Evolutionary conservation across 192 early-diverging fungal species (phyloP).

Genomic region (Backusella westeae): DNA sequence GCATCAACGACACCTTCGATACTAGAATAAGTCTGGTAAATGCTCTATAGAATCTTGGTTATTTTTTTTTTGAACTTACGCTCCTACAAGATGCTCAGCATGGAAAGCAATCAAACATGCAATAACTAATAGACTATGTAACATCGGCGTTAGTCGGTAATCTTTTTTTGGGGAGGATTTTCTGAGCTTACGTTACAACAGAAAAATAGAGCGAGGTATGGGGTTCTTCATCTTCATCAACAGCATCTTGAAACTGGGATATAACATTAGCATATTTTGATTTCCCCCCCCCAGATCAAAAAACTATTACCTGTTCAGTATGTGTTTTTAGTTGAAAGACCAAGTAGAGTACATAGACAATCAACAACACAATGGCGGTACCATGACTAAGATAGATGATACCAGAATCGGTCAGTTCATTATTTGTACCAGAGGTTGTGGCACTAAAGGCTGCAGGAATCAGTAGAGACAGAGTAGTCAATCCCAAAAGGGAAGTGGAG

Average conservation of each 20-base stretch:
- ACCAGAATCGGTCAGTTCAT: constrained; percentile 33
- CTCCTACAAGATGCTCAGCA: constrained; percentile 80
- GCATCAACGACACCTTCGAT: constrained; percentile 66
- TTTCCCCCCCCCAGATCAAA: background rate
- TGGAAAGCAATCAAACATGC: constrained; percentile 74
- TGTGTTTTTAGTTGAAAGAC: constrained; percentile 92
- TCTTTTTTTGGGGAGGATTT: background rate
- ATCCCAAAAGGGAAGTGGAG: constrained; percentile 59
- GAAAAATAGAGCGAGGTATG: constrained; percentile 58
- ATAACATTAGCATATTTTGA: background rate
- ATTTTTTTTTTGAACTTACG: constrained; percentile 35
- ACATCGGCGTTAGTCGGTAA: background rate
- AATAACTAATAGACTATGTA: constrained; percentile 47
- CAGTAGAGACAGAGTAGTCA: constrained; percentile 64
- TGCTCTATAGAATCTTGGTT: background rate
- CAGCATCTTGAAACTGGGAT: constrained; percentile 36
- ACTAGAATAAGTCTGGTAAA: constrained; percentile 2
- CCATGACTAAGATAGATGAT: constrained; percentile 64
- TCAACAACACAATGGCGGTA: constrained; percentile 64
- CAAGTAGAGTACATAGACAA: constrained; percentile 68
- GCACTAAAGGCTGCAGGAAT: constrained; percentile 70
- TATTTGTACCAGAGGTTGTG: constrained; percentile 42
- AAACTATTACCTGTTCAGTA: constrained; percentile 45
- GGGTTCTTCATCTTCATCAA: constrained; percentile 58
- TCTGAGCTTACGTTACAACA: constrained; percentile 32